Evolutionary conservation across 2,329 filamentous ascomycete species (phyloP), one percentile per base, ranked within the genome.

Genomic region (Fusarium sp.): DNA sequence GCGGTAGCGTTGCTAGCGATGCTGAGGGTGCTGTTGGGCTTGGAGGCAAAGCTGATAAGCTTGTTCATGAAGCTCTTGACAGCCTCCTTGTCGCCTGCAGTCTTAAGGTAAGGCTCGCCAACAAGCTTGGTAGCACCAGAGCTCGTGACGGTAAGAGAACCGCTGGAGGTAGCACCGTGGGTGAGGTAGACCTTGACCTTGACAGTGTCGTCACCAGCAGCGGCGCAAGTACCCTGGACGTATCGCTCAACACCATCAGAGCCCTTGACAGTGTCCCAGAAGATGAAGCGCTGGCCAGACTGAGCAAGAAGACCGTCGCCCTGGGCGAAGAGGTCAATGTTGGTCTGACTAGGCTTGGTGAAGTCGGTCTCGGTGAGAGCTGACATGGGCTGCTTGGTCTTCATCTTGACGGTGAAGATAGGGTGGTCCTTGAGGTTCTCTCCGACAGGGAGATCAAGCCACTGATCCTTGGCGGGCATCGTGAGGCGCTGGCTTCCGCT

Each of bases 1-100:
- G 91, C 85, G 38, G 84, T 86, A 38, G 63, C 65, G 38, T 77
- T 78, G 36, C 61, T 56, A 0, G 86, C 82, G 74, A 92, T 91
- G 74, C 83, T 85, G 22, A 93, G 84, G 17, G 83, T 85, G 55
- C 85, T 82, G 44, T 86, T 89, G 20, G 90, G 91, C n/a, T 86
- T 87, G 28, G 88, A 84, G 45, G 91, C 90, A 62, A 90, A 88
- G 39, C 90, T 90, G 35, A 93, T 90, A 81, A 93, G 92, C 75
- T 89, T 87, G 70, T 85, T 87, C 74, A 90, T 85, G 20, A 85
- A 80, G 11, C 72, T 60, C n/a, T 71, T 86, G 79, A 89, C 87
- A 38, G 86, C 82, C 52, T 83, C 84, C 86, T 75, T 77, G 35
- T 78, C 76, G 11, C 74, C 79, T 1, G 73, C 66, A 2, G 78